Evolutionary conservation across 1,139 yeast species (phyloP), one percentile per base, ranked within the genome.

Genomic region (Candida pseudoviswanathii): DNA sequence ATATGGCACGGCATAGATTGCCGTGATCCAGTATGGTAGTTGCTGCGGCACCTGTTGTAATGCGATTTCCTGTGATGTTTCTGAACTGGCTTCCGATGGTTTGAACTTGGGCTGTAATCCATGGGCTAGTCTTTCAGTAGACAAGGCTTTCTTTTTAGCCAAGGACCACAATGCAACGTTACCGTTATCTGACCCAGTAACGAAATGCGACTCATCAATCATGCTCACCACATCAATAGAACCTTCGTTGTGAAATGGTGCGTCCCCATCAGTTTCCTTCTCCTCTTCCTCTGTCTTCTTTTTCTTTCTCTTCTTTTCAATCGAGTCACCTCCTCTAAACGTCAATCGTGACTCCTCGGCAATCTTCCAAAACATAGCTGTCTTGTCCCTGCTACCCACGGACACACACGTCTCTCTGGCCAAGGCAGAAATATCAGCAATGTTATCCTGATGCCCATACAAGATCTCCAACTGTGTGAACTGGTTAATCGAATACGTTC

Each of bases 141-240:
- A 84, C 36, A 89, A 68, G 6, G 99, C 96, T 69, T 91, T 92
- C 78, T 94, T 94, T 70, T 90, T 90, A 29, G 89, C 85, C 52
- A 88, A 71, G 5, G 96, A 85, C 99, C 99, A 94, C 54, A 95
- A 73, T 25, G 89, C 75, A 38, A 94, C 71, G 63, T 84, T 88
- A 42, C 99, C 99, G 63, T 92, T 94, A 65, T 95, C 99, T 16
- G 96, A 85, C 2, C 99, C 97, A 4, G 98, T 91, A 43, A 94
- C 84, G 63, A 94, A 94, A 65, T 89, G 91, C 29, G 92, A 82
- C 66, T 92, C 96, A 68, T 94, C 99, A 50, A 89, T 70, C 97
- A 92, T 91, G 5, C 89, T 75, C 33, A 92, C 95, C 58, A 89
- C 88, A 59, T 94, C 99, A 52, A 92, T 85, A 53, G 95, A 85